Evolutionary conservation across 345 rosid species (phyloP), one percentile per base, ranked within the genome.

Genomic region (Pistacia vera): DNA sequence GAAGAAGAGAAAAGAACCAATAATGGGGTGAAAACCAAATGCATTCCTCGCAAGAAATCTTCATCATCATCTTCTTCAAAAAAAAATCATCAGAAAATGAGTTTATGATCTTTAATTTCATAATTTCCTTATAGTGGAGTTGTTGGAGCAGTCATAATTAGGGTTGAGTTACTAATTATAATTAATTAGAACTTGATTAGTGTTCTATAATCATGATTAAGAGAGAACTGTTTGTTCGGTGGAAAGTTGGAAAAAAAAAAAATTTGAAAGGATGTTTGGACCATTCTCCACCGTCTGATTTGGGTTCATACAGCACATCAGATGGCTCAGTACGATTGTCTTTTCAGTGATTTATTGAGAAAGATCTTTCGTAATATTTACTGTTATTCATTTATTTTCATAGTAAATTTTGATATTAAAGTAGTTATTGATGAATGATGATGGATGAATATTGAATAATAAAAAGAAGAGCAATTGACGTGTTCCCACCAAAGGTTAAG

Each of bases 31-130:
- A 87, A 79, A 81, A 90, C 85, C 71, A 93, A 87, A 70, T 93
- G 97, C 67, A 88, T 92, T 65, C 98, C 97, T 14, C 85, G 86
- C 46, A 90, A 78, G 73, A 88, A 85, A 73, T 71, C 83, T n/a
- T 78, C 85, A 2, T 75, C 84, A 5, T 79, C 83, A 36, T 36
- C 38, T 30, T 83, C 90, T 30, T 83, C 90, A 17, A 93, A 82
- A 75, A 87, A 79, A 72, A 77, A 22, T 41, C 63, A 73, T 36
- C 55, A 90, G 81, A 75, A 87, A 83, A 81, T 77, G 68, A 82
- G 38, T 36, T 36, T 36, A 36, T 36, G 4, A 36, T 36, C 38
- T 36, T 36, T 36, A 36, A 2, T 36, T 2, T 36, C 38, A 4
- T 36, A 36, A 36, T 36, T 36, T 36, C 4, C 14, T 51, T 3